Evolutionary conservation across 768 basidiomycete genomes (phyloP).

Genomic region (Kwoniella pini): DNA sequence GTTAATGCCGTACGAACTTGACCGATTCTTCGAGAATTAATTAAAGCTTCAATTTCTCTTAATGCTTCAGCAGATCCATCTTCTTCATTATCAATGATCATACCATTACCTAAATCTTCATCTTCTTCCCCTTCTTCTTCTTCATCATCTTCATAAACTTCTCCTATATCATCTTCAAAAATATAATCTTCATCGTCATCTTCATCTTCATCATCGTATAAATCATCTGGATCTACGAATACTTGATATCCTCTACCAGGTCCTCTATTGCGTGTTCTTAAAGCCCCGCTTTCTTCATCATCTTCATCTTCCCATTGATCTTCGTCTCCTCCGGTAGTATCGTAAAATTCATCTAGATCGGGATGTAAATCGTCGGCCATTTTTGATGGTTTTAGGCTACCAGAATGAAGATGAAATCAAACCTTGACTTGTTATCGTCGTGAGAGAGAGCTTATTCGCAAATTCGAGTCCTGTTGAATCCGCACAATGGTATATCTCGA

Average conservation of each 20-base stretch:
- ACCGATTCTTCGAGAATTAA: not conserved
- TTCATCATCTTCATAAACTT: slow-evolving; percentile 27
- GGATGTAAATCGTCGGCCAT: slow-evolving; percentile 28
- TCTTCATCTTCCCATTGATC: slow-evolving; percentile 29
- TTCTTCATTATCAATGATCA: slow-evolving; percentile 11
- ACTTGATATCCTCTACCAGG: slow-evolving; percentile 22
- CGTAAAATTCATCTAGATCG: slow-evolving; percentile 30
- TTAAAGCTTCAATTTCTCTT: slow-evolving; percentile 14
- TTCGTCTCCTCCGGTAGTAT: slow-evolving; percentile 18
- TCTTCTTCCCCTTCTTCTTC: slow-evolving; percentile 24
- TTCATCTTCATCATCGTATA: slow-evolving; percentile 22
- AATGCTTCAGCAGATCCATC: slow-evolving; percentile 19
- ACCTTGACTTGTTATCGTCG: too few relatives aligned
- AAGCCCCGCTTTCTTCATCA: slow-evolving; percentile 20
- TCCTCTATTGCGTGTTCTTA: not conserved
- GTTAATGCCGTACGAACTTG: not conserved
- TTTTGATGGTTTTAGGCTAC: not conserved
- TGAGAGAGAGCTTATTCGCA: too few relatives aligned
- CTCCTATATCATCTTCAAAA: slow-evolving; percentile 25
- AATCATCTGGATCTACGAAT: slow-evolving; percentile 12
- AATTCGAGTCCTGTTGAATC: too few relatives aligned
- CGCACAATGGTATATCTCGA: too few relatives aligned
- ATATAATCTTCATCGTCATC: slow-evolving; percentile 29
- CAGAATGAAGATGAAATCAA: too few relatives aligned
- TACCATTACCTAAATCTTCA: slow-evolving; percentile 18